Conservation (phyloP, 2,329 filamentous ascomycete species). For the Pseudopyrenochaeta lycopersici region DNA sequence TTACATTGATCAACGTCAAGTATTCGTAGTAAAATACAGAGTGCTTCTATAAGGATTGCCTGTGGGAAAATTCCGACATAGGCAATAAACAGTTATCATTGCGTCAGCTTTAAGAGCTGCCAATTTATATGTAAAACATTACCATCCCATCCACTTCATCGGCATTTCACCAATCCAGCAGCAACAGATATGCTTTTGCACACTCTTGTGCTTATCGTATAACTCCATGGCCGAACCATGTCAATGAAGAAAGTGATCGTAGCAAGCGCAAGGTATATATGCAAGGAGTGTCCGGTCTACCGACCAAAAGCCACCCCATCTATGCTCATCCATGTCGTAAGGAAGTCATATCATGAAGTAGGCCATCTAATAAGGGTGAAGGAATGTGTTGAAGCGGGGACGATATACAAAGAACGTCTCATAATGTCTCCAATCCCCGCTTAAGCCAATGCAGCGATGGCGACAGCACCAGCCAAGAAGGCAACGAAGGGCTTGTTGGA, state of each 20-base stretch:
- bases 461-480: conserved; percentile 33
- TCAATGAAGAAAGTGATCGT: conserved; percentile 10
- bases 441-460: conserved; percentile 31
- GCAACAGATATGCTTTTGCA: not conserved
- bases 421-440: not conserved
- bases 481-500: conserved; percentile 34
- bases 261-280: conserved; percentile 12
- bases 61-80: no score
- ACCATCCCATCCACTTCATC: not conserved
- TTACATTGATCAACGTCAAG: no score
- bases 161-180: not conserved
- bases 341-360: conserved; percentile 6
- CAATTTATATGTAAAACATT: not conserved
- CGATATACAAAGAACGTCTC: not conserved
- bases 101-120: no score
- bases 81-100: no score
- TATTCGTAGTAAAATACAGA: no score
- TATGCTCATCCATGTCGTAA: conserved; percentile 4
- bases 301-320: conserved; percentile 5
- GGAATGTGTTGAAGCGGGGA: conserved; percentile 12
- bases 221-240: conserved; percentile 10
- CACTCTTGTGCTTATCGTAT: not conserved
- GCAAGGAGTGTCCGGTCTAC: not conserved
- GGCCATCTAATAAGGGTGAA: conserved; percentile 11
- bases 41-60: no score